phyloP scores from a whole-genome alignment of 768 basidiomycete genomes.

The Suillus discolor region DNA sequence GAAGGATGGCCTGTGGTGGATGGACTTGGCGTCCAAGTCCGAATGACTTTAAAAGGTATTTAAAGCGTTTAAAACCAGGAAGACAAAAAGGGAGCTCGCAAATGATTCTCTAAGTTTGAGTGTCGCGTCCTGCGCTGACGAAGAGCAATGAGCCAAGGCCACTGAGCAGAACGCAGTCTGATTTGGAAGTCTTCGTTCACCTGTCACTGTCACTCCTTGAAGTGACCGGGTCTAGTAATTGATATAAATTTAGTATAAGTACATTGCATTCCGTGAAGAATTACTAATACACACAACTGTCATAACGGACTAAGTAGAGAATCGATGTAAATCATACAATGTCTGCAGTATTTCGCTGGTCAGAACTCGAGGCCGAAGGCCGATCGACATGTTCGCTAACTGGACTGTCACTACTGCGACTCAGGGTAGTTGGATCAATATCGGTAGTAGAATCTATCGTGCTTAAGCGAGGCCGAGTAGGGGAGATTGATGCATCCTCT shows the following conservation, averaged over 20 bases:
- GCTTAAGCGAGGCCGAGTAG: constrained; percentile 2
- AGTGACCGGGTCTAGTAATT: background rate
- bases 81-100: constrained; percentile 18
- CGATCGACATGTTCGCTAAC: background rate
- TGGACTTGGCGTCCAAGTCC: constrained; percentile 2
- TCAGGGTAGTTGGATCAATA: background rate
- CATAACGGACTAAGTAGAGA: background rate
- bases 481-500: background rate
- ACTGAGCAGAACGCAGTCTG: constrained; percentile 17
- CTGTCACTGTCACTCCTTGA: constrained; percentile 4
- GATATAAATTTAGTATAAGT: background rate
- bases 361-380: background rate
- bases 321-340: background rate
- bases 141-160: constrained; percentile 22
- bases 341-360: background rate
- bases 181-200: constrained; percentile 31
- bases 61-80: constrained; percentile 1
- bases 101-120: constrained; percentile 17
- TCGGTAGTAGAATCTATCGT: constrained; percentile 6
- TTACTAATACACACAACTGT: background rate
- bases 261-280: background rate
- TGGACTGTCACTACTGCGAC: constrained; percentile 2
- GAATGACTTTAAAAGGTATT: constrained; percentile 1
- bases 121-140: constrained; percentile 42
- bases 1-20: constrained; percentile 3